phyloP scores from a whole-genome alignment of 352 stramenopile species.

The Globisporangium canariense region DNA sequence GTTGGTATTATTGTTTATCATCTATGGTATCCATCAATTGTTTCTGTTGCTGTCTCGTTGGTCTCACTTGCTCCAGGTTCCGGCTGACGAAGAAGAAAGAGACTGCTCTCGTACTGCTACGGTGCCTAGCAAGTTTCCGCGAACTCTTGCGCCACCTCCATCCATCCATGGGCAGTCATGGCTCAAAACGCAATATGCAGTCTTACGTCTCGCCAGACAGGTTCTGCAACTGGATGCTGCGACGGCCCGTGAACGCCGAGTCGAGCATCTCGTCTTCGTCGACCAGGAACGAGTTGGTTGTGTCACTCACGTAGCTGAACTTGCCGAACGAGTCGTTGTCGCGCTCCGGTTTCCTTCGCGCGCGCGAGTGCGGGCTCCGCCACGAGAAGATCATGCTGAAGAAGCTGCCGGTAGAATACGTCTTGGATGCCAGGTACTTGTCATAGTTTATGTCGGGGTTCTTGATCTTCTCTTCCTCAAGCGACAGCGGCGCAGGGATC shows the following conservation, averaged over 20 bases:
- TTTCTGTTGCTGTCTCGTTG: slow-evolving; percentile 1
- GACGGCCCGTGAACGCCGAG: slow-evolving; percentile 73
- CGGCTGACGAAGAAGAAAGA: neutral
- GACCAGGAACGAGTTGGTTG: slow-evolving; percentile 85
- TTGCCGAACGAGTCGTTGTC: slow-evolving; percentile 80
- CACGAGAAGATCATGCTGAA: slow-evolving; percentile 84
- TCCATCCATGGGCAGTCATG: neutral
- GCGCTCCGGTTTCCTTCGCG: slow-evolving; percentile 46
- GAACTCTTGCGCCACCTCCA: neutral
- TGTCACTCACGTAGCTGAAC: slow-evolving; percentile 88
- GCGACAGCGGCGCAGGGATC: slow-evolving; percentile 61
- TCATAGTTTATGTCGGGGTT: slow-evolving; percentile 84
- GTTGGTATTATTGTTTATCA: slow-evolving; percentile 16
- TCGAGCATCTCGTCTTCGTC: slow-evolving; percentile 89
- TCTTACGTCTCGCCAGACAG: slow-evolving; percentile 65
- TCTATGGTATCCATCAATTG: slow-evolving; percentile 16
- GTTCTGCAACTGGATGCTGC: slow-evolving; percentile 81
- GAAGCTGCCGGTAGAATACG: slow-evolving; percentile 70
- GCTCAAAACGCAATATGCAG: slow-evolving; percentile 4
- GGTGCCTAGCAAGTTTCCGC: neutral
- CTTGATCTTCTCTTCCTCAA: slow-evolving; percentile 72
- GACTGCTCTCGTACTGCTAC: slow-evolving; percentile 1
- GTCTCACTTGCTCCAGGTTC: neutral
- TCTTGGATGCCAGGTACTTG: slow-evolving; percentile 83
- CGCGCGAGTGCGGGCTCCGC: slow-evolving; percentile 55